Conservation (phyloP, 192 early-diverging fungal species). For the Polychytrium aggregatum region DNA sequence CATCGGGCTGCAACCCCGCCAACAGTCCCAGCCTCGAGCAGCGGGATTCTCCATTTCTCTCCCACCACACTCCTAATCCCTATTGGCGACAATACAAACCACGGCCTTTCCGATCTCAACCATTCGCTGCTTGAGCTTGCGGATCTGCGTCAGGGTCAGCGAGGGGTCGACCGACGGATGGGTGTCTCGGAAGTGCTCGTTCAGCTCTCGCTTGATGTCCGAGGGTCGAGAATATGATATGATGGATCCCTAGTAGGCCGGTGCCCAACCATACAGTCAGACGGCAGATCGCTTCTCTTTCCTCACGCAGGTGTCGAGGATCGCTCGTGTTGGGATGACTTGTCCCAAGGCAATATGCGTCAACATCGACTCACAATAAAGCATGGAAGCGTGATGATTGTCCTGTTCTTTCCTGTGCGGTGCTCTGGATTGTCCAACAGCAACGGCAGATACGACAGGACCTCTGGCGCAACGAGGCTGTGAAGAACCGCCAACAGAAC, state of each 20-base stretch:
- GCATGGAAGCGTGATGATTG: slow-evolving; percentile 67
- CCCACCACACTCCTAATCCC: too few relatives aligned
- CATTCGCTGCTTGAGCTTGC: slow-evolving; percentile 64
- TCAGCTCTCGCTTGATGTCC: slow-evolving; percentile 79
- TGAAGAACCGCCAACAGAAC: slow-evolving; percentile 1
- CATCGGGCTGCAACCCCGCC: too few relatives aligned
- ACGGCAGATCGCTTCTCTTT: too few relatives aligned
- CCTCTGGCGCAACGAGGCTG: slow-evolving; percentile 17
- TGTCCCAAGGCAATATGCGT: background rate
- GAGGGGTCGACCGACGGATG: slow-evolving; percentile 72
- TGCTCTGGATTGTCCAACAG: slow-evolving; percentile 80
- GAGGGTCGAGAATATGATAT: slow-evolving; percentile 67
- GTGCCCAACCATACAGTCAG: background rate
- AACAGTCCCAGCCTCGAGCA: too few relatives aligned
- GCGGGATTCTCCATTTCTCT: too few relatives aligned
- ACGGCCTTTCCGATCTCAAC: slow-evolving; percentile 46
- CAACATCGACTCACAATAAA: slow-evolving; percentile 48
- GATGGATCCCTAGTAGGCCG: slow-evolving; percentile 56
- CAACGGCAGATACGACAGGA: slow-evolving; percentile 61
- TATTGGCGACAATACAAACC: too few relatives aligned
- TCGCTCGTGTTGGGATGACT: too few relatives aligned
- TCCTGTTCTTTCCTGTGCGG: slow-evolving; percentile 64
- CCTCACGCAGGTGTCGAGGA: too few relatives aligned
- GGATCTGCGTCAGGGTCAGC: slow-evolving; percentile 81
- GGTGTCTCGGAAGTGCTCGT: slow-evolving; percentile 68